Conservation (phyloP, 805 yeast genomes). For the Pichia rugopelliculosa region DNA sequence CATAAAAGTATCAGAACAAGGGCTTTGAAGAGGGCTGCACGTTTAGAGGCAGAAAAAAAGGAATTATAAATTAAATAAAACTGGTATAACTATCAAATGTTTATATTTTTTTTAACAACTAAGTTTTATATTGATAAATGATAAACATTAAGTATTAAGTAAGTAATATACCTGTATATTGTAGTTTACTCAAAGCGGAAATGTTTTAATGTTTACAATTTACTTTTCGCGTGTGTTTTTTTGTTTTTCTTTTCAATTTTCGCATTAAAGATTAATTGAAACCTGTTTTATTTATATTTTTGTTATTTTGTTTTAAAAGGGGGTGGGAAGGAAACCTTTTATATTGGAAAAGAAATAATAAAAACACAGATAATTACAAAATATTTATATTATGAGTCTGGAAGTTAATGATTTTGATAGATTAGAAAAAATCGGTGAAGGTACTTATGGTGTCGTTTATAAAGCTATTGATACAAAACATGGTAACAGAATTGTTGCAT, state of each 20-base stretch:
- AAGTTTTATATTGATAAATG: too few species aligned
- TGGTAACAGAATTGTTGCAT: constrained; percentile 89
- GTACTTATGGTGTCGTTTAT: constrained; percentile 96
- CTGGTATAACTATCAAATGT: too few species aligned
- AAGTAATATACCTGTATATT: too few species aligned
- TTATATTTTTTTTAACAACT: too few species aligned
- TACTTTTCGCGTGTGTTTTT: too few species aligned
- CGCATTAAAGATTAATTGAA: too few species aligned
- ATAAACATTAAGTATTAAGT: too few species aligned
- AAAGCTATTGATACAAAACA: constrained; percentile 87
- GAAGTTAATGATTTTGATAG: constrained; percentile 89
- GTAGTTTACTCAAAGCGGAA: neutral
- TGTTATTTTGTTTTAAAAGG: too few species aligned
- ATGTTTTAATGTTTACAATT: neutral
- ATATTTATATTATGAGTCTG: constrained; percentile 35
- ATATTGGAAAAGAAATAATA: too few species aligned
- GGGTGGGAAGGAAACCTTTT: too few species aligned
- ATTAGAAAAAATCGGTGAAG: constrained; percentile 95
- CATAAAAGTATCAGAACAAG: constrained; percentile 74
- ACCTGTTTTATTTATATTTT: too few species aligned
- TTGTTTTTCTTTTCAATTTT: too few species aligned
- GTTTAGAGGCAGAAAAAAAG: constrained; percentile 25
- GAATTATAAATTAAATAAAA: neutral
- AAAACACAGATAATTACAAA: neutral
- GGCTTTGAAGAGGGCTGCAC: constrained; percentile 70